Evolutionary conservation across 2,329 filamentous ascomycete species (phyloP), one percentile per base, ranked within the genome.

Genomic region (Fusarium compactum): DNA sequence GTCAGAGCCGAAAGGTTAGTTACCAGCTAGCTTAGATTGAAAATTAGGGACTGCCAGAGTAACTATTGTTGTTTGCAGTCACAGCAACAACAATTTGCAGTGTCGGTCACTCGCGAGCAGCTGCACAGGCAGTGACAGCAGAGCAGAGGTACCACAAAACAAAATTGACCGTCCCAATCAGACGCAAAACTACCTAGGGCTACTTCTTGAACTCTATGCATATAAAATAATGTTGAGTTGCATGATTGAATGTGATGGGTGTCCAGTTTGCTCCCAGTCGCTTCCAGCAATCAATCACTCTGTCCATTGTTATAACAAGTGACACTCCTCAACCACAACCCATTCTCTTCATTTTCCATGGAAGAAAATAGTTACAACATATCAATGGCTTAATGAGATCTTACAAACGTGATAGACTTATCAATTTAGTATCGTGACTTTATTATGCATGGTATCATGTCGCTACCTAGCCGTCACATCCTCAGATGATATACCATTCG

Each of bases 391-490:
- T 10, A 7, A 8, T 16, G 11, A 7, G 14, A 3, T 14, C 4
- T 14, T 45, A 1, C 15, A 29, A 12, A 43, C 20, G 30, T 32
- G 32, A 10, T 50, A 52, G 20, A 45, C 25, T 34, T 48, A 6
- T 48, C 9, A 32, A n/a, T 55, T 65, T n/a, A 60, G 40, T 50
- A 8, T 55, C 44, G 22, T 58, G 67, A 25, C 30, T 22, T 45
- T 53, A 25, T 69, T 57, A 46, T 58, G 58, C 56, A 29, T 27
- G 27, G 58, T 57, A 68, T 46, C 20, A 45, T 57, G 40, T 40
- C 41, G 34, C 51, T 40, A 15, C 46, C 43, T 34, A 56, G 51
- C 62, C 27, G 34, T 71, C 30, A 47, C 34, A 45, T 41, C 55
- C 38, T 60, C 46, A 47, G 54, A 61, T 65, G 40, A 30, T 43